phyloP scores from a whole-genome alignment of 1,284 basidiomycete species.

The Fomitopsis schrenkii region DNA sequence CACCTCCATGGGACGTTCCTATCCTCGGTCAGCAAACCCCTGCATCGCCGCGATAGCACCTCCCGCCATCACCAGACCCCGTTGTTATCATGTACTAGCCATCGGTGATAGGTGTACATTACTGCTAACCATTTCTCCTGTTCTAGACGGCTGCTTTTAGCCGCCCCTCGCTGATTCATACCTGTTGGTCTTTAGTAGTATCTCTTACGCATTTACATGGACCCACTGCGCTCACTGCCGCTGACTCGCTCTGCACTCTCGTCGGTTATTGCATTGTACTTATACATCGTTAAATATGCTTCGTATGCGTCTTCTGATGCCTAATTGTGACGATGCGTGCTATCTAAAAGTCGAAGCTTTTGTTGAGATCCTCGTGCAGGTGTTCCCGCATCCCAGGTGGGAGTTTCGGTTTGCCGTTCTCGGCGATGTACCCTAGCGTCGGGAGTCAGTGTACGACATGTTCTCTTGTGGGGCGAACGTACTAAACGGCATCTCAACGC shows the following conservation, averaged over 20 bases:
- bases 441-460: slow-evolving; percentile 4
- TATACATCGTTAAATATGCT: background rate
- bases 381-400: slow-evolving; percentile 88
- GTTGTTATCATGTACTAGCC: background rate
- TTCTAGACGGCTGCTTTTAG: background rate
- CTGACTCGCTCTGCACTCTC: background rate
- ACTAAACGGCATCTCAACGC: slow-evolving; percentile 95
- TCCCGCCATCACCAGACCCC: background rate
- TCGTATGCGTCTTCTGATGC: background rate
- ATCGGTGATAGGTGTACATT: background rate
- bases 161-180: background rate
- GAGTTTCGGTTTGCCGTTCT: slow-evolving; percentile 58
- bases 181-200: background rate
- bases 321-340: background rate
- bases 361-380: slow-evolving; percentile 81
- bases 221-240: background rate
- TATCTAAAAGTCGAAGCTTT: slow-evolving; percentile 72
- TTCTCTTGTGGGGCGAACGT: slow-evolving; percentile 26
- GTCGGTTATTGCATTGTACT: background rate
- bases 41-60: background rate
- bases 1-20: slow-evolving; percentile 64
- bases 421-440: slow-evolving; percentile 55
- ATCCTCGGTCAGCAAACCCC: background rate
- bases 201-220: background rate
- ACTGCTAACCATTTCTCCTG: background rate